phyloP scores from a whole-genome alignment of 2,329 filamentous ascomycete genomes.

The Aspergillus viridinutans region DNA sequence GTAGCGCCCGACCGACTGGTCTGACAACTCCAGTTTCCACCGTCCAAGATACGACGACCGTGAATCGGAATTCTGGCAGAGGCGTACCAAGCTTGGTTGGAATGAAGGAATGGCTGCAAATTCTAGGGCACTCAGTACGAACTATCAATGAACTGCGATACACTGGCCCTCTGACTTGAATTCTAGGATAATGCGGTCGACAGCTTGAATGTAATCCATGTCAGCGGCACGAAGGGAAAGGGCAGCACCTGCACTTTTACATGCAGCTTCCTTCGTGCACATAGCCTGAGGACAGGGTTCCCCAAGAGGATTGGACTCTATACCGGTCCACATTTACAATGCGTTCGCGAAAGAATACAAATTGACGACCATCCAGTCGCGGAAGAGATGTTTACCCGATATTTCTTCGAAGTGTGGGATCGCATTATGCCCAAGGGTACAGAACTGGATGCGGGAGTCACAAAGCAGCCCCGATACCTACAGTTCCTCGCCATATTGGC shows the following conservation, averaged over 20 bases:
- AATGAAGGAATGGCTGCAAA: constrained; percentile 31
- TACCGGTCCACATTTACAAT: constrained; percentile 25
- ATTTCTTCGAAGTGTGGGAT: constrained; percentile 33
- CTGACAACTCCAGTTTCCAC: neutral
- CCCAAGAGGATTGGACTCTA: constrained; percentile 24
- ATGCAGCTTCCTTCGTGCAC: constrained; percentile 48
- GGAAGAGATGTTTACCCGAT: constrained; percentile 19
- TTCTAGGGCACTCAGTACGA: constrained; percentile 28
- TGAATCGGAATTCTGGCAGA: constrained; percentile 10
- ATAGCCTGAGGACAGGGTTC: constrained; percentile 25
- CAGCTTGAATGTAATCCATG: constrained; percentile 63
- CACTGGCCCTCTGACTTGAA: constrained; percentile 1
- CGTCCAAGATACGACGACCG: constrained; percentile 1
- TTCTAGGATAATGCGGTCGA: constrained; percentile 46
- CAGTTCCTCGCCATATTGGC: constrained; percentile 59
- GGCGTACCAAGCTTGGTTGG: constrained; percentile 27
- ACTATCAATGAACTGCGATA: neutral
- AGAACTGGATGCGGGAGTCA: constrained; percentile 4
- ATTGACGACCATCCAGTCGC: constrained; percentile 28
- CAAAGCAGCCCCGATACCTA: constrained; percentile 43
- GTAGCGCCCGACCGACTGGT: constrained; percentile 14
- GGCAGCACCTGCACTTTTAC: constrained; percentile 66
- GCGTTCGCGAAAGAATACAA: constrained; percentile 35
- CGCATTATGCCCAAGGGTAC: constrained; percentile 26
- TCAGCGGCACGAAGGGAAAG: constrained; percentile 74